These are phyloP conservation scores for Trametes villosa DNA, from an alignment of 768 basidiomycete species.

Conservation along the genomic window DNA sequence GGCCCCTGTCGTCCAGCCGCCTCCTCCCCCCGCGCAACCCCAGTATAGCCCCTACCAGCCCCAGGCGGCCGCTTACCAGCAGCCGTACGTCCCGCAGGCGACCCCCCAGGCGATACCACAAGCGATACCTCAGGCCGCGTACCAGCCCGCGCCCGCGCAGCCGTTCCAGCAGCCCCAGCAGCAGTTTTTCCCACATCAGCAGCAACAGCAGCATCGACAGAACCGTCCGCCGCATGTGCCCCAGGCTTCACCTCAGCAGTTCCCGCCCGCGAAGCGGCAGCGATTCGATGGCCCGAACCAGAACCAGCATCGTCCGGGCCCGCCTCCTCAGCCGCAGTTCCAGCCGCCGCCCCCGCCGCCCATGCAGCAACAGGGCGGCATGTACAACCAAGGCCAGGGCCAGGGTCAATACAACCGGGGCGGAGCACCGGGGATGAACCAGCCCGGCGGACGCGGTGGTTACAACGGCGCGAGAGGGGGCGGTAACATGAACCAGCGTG, in stretches of 20 bases:
- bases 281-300: constrained; percentile 82
- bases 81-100: constrained; percentile 69
- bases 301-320: constrained; percentile 49
- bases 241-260: constrained; percentile 74
- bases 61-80: constrained; percentile 56
- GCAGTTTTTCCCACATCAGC: constrained; percentile 39
- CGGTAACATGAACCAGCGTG: constrained; percentile 43
- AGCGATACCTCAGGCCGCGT: constrained; percentile 45
- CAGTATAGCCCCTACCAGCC: constrained; percentile 81
- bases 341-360: constrained; percentile 58
- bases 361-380: constrained; percentile 44
- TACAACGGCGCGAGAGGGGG: constrained; percentile 48
- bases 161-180: constrained; percentile 44
- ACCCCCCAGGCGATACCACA: constrained; percentile 46
- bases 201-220: constrained; percentile 47
- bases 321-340: constrained; percentile 70
- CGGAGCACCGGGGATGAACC: constrained; percentile 45
- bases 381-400: constrained; percentile 27
- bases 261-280: constrained; percentile 91
- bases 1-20: constrained; percentile 52
- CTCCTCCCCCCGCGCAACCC: constrained; percentile 58
- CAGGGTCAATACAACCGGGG: constrained; percentile 45
- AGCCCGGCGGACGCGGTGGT: constrained; percentile 49
- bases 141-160: constrained; percentile 51
- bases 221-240: constrained; percentile 47